These are phyloP conservation scores for Amphirosellinia nigrospora DNA, from an alignment of 495 filamentous ascomycete genomes.

Conservation along the genomic window DNA sequence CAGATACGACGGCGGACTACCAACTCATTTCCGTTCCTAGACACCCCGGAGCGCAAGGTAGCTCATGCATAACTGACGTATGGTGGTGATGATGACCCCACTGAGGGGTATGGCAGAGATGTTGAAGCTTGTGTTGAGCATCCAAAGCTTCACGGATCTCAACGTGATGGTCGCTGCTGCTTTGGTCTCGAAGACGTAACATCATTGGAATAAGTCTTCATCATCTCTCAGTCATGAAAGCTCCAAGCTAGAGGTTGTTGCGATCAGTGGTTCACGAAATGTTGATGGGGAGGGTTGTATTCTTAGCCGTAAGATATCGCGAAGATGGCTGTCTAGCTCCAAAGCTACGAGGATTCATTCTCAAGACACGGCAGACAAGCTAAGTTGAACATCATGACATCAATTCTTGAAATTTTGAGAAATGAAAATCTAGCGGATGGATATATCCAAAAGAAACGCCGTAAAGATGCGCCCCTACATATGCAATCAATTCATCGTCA, in stretches of 20 bases:
- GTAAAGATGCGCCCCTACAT: constrained; percentile 23
- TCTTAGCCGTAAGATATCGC: background rate
- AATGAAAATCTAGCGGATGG: constrained; percentile 22
- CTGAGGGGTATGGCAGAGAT: constrained; percentile 31
- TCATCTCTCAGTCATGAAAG: background rate
- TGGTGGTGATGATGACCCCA: constrained; percentile 27
- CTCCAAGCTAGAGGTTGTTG: background rate
- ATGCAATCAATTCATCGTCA: constrained; percentile 22
- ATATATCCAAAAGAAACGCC: constrained; percentile 24
- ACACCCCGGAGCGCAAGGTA: constrained; percentile 12
- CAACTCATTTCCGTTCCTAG: constrained; percentile 11
- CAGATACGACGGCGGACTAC: constrained; percentile 20
- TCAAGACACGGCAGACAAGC: background rate
- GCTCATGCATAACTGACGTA: constrained; percentile 25
- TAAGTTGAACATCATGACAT: constrained; percentile 7
- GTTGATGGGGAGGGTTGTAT: background rate
- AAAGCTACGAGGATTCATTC: background rate
- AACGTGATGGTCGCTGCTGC: background rate
- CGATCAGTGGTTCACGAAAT: background rate
- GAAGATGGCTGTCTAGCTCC: background rate
- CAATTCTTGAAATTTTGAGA: background rate
- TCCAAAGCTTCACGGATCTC: background rate
- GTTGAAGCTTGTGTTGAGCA: background rate
- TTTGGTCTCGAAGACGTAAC: background rate
- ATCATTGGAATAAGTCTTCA: background rate